phyloP scores from a whole-genome alignment of 371 early-diverging fungal species.

The Mucor indicus region DNA sequence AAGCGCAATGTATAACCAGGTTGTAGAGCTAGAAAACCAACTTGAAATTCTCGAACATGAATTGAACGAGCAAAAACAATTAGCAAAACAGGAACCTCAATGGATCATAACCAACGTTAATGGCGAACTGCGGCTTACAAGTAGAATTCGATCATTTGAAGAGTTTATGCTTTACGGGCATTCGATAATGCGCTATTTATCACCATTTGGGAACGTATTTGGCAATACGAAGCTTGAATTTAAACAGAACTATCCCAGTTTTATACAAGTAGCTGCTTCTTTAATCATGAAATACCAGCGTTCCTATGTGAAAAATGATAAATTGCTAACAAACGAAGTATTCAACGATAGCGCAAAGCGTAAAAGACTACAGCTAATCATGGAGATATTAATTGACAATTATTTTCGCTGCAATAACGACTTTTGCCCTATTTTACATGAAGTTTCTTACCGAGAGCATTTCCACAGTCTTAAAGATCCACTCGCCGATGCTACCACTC shows the following conservation, averaged over 20 bases:
- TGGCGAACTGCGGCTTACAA: slow-evolving; percentile 2
- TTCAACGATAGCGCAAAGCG: background rate
- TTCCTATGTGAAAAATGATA: too few relatives aligned
- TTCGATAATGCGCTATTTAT: slow-evolving; percentile 14
- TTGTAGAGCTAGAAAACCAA: slow-evolving; percentile 4
- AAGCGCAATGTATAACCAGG: slow-evolving; percentile 12
- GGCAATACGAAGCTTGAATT: slow-evolving; percentile 1
- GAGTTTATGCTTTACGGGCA: slow-evolving; percentile 10
- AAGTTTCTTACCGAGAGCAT: slow-evolving; percentile 12
- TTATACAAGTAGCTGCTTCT: slow-evolving; percentile 4
- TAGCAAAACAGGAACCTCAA: slow-evolving; percentile 9
- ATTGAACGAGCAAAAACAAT: slow-evolving; percentile 7
- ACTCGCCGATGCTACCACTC: slow-evolving; percentile 8
- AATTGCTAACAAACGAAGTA: background rate
- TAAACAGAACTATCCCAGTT: background rate
- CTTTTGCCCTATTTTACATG: slow-evolving; percentile 8
- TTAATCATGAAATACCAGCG: background rate
- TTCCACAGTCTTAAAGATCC: background rate
- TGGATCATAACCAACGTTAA: slow-evolving; percentile 6
- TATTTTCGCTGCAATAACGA: slow-evolving; percentile 13
- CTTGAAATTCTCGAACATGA: slow-evolving; percentile 6
- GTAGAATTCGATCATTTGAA: slow-evolving; percentile 4
- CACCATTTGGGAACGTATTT: slow-evolving; percentile 16
- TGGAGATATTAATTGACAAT: slow-evolving; percentile 3
- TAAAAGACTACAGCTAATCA: too few relatives aligned